Evolutionary conservation across 306 rosid species (phyloP), one percentile per base, ranked within the genome.

Genomic region (Ormosia semicastrata): DNA sequence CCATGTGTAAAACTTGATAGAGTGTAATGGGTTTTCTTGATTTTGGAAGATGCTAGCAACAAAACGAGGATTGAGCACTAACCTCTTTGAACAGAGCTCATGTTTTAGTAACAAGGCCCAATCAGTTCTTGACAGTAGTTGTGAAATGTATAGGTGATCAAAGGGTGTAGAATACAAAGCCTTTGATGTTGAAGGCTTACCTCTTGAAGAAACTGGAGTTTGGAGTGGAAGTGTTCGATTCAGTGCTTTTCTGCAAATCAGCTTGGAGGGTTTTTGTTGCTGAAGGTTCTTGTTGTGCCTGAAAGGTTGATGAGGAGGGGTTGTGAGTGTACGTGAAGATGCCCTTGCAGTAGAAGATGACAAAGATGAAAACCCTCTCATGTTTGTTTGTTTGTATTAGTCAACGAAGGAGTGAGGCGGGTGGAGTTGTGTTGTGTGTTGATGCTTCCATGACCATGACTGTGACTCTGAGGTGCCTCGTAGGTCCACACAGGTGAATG

Each of bases 1-100:
- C 97, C 98, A 95, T 1, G 90, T 11, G 81, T 86, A 91, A 39
- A 95, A 90, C 71, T 89, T 90, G 71, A 95, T 53, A 53, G 86
- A 63, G 81, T 73, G 79, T 24, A 82, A 75, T 40, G 97, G 93
- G 88, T 90, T 83, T 12, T 87, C 84, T 67, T 89, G 97, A 82
- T 89, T 91, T 36, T 90, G 97, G 67, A 91, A 75, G 40, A 93
- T 79, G 71, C 87, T 79, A 6, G 71, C 89, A 43, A 88, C 86
- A 64, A 82, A 85, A 33, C 81, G 90, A 77, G 95, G 87, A 67
- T 50, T 85, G 47, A 93, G 84, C 18, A 67, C 8, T 8, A 86
- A 39, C 75, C 87, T 79, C 44, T 75, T 75, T 34, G 92, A 80
- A 59, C 52, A 81, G 11, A 84, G 80, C 79, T 93, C 89, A 79